Evolutionary conservation across 2,329 filamentous ascomycete genomes (phyloP).

Genomic region (Ophidiomyces ophidiicola): DNA sequence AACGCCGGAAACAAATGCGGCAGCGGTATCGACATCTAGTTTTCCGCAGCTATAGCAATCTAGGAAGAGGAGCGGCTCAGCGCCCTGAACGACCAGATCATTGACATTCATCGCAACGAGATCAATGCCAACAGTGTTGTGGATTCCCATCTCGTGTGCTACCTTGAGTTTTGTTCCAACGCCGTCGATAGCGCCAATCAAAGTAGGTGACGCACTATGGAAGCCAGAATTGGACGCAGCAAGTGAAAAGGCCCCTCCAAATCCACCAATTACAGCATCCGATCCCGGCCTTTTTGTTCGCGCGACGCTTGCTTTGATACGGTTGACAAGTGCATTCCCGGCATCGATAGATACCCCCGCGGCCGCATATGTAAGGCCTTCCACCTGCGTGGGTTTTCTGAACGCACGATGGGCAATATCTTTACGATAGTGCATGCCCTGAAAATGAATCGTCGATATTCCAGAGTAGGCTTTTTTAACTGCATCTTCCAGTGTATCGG

Average conservation of each 20-base stretch:
- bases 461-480: constrained; percentile 80
- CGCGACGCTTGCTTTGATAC: constrained; percentile 81
- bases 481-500: constrained; percentile 62
- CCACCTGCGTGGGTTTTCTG: constrained; percentile 18
- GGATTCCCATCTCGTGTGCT: constrained; percentile 76
- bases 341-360: constrained; percentile 91
- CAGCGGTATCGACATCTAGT: constrained; percentile 64
- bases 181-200: constrained; percentile 92
- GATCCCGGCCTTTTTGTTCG: constrained; percentile 76
- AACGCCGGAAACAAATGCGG: constrained; percentile 82
- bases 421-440: constrained; percentile 81
- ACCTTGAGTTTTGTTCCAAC: constrained; percentile 96
- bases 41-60: constrained; percentile 95
- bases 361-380: constrained; percentile 70
- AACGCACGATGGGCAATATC: constrained; percentile 71
- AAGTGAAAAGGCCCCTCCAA: constrained; percentile 78
- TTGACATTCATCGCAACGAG: constrained; percentile 99
- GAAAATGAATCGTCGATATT: constrained; percentile 66
- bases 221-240: constrained; percentile 56
- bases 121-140: constrained; percentile 91
- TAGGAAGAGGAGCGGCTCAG: constrained; percentile 88
- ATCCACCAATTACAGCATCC: constrained; percentile 87
- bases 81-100: constrained; percentile 89
- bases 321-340: constrained; percentile 81
- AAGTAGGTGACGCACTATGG: constrained; percentile 59